Evolutionary conservation across 768 basidiomycete genomes (phyloP).

Genomic region (Amanita brunnescens): DNA sequence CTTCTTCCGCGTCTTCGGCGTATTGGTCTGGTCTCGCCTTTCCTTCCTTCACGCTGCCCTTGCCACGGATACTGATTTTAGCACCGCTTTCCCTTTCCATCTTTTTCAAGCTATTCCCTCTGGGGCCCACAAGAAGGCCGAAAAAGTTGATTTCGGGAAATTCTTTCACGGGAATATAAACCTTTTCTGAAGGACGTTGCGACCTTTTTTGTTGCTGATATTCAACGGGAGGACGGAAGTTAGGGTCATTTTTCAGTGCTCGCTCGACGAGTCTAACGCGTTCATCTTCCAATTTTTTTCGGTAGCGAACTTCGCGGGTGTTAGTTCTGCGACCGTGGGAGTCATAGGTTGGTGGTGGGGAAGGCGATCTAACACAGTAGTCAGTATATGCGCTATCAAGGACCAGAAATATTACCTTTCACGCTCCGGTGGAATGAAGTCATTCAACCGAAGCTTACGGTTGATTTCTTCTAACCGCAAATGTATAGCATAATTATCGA

Average conservation of each 20-base stretch:
- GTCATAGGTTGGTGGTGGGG: slow-evolving; percentile 96
- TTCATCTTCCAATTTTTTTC: slow-evolving; percentile 89
- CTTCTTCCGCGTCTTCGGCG: slow-evolving; percentile 96
- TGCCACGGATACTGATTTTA: slow-evolving; percentile 96
- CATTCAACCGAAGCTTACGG: slow-evolving; percentile 86
- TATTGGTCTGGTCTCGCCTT: slow-evolving; percentile 92
- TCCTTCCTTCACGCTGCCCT: slow-evolving; percentile 98
- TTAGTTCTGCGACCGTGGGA: slow-evolving; percentile 96
- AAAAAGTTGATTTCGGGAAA: slow-evolving; percentile 99
- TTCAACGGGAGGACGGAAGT: slow-evolving; percentile 95
- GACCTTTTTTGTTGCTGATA: slow-evolving; percentile 93
- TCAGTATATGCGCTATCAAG: slow-evolving; percentile 20
- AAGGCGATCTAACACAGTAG: slow-evolving; percentile 60
- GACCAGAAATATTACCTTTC: slow-evolving; percentile 53
- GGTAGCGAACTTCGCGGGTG: slow-evolving; percentile 96
- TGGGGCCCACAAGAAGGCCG: slow-evolving; percentile 93
- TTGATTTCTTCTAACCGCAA: slow-evolving; percentile 96
- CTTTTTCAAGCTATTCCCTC: slow-evolving; percentile 98
- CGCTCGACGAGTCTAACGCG: slow-evolving; percentile 90
- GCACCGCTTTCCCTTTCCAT: slow-evolving; percentile 99
- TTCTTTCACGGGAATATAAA: slow-evolving; percentile 99
- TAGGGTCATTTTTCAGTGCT: slow-evolving; percentile 96
- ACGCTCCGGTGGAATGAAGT: slow-evolving; percentile 91
- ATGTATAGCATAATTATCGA: slow-evolving; percentile 97
- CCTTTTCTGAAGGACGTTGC: slow-evolving; percentile 92